Evolutionary conservation across 116 monocot genomes (phyloP), one percentile per base, ranked within the genome.

Genomic region (Posidonia oceanica): DNA sequence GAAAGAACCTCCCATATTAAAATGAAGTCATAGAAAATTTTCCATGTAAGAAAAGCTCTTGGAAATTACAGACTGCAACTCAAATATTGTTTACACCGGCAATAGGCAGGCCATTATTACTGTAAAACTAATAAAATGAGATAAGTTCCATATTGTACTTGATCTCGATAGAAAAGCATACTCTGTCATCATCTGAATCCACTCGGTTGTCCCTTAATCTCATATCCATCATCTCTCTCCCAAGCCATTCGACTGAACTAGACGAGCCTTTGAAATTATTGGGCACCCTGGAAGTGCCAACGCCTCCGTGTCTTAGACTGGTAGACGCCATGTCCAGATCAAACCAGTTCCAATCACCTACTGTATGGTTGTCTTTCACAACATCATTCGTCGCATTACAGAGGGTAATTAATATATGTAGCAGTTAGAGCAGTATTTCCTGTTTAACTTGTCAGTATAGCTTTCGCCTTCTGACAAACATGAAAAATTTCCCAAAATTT

Each of bases 141-240:
- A 14, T 22, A 55, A 14, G 55, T 55, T 4, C 55, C 16, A 55
- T 55, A 4, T 12, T 55, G 55, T 14, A 14, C 5, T 55, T 12
- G 14, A 15, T 61, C 61, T 61, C 22, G 11, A 22, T 36, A 22
- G 17, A 36, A 37, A 70, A 39, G 1, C 52, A 72, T 86, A 90
- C 90, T 66, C 65, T 79, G 13, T 86, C 86, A 52, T 78, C 74
- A 60, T 77, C 80, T 36, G 62, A 36, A n/a, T 87, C 80, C 22
- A 58, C 23, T 56, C 52, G 79, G 64, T 66, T 71, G 61, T 91
- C 85, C 36, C 78, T 80, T 68, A 91, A 66, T 52, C 69, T 84
- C 87, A 91, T 79, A 63, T 75, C 81, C 62, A 79, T 63, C 69
- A 91, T 87, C 76, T 87, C 87, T 59, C 83, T 87, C 71, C 84